Conservation (phyloP, 306 rosid genomes). For the Carpinus fangiana region DNA sequence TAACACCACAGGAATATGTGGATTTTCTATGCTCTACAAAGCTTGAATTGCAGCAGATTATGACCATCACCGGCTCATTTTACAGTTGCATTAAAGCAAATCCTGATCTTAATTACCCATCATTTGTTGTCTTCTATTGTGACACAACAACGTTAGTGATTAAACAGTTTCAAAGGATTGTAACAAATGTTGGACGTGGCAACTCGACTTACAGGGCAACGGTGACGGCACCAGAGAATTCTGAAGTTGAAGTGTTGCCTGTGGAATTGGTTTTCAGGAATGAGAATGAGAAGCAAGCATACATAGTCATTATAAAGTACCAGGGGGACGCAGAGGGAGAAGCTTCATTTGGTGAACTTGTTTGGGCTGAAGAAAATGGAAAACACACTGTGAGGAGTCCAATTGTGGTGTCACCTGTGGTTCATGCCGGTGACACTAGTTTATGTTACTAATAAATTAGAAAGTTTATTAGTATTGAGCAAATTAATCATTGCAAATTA, state of each 20-base stretch:
- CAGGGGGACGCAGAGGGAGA: not conserved
- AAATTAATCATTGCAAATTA: not conserved
- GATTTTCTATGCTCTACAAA: conserved; percentile 15
- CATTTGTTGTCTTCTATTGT: not conserved
- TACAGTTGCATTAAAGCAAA: not conserved
- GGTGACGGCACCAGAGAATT: not conserved
- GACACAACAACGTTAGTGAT: not conserved
- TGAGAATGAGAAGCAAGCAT: not conserved
- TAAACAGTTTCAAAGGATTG: not conserved
- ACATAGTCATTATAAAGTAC: not conserved
- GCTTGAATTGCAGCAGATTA: not conserved
- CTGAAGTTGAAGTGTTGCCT: not conserved
- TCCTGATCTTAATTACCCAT: not conserved
- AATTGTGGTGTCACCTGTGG: not conserved
- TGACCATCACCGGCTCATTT: not conserved
- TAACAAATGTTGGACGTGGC: not conserved
- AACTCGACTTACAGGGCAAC: not conserved
- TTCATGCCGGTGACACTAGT: not conserved
- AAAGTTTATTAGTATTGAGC: not conserved
- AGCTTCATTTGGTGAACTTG: conserved; percentile 18
- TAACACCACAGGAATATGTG: conserved; percentile 19
- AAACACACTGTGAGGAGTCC: conserved; percentile 5
- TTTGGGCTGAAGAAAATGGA: conserved; percentile 10
- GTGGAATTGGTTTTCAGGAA: not conserved
- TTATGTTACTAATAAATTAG: not conserved